phyloP scores from a whole-genome alignment of 2,329 filamentous ascomycete genomes.

The Colletotrichum eremochloae region DNA sequence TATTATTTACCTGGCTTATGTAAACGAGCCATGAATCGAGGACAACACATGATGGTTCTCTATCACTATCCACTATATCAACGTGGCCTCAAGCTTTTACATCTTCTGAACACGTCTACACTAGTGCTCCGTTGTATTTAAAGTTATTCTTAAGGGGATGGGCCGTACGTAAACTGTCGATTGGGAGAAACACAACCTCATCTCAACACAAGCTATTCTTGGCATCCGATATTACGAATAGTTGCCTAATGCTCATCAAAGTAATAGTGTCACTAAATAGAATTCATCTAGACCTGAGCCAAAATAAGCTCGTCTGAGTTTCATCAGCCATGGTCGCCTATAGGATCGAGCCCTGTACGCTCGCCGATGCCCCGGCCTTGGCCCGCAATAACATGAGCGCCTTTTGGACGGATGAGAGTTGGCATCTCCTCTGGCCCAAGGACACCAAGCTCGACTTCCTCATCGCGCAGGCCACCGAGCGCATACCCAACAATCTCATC shows the following conservation, averaged over 20 bases:
- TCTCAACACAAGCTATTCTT: no score
- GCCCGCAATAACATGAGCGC: slow-evolving; percentile 47
- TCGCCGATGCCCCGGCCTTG: slow-evolving; percentile 43
- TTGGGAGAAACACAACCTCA: neutral
- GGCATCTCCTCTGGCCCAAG: slow-evolving; percentile 43
- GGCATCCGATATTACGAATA: neutral
- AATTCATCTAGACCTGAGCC: neutral
- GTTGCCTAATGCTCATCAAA: neutral
- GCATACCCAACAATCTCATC: slow-evolving; percentile 43
- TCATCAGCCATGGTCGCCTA: neutral
- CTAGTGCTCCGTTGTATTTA: fast-evolving
- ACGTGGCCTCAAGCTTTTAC: neutral
- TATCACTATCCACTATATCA: neutral
- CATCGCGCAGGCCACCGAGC: slow-evolving; percentile 33
- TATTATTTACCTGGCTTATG: neutral
- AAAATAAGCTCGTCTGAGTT: neutral
- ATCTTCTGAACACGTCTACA: neutral
- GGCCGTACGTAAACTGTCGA: neutral
- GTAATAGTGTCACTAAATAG: neutral
- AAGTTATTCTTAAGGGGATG: neutral
- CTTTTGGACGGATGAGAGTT: slow-evolving; percentile 46
- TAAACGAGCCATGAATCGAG: neutral
- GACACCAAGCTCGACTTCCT: slow-evolving; percentile 35
- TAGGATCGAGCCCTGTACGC: slow-evolving; percentile 41
- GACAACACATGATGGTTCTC: neutral